Percentiles rank a stretch among this genome's conserved stretches.
Evolutionary conservation across 2,329 filamentous ascomycete species (phyloP).

Genomic region (Rugonectria rugulosa): DNA sequence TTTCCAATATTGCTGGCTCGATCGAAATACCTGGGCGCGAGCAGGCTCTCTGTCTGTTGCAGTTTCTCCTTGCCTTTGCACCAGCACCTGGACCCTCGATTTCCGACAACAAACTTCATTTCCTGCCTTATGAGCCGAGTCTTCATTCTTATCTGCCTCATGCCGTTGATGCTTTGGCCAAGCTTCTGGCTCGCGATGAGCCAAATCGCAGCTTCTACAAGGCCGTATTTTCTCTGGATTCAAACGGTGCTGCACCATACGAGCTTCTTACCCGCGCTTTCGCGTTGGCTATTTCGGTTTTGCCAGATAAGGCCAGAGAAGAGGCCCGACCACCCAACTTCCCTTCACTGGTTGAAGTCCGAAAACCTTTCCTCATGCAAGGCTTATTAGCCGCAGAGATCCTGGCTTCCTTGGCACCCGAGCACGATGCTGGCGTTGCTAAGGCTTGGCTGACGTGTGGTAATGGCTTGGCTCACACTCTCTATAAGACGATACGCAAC

Average conservation of each 20-base stretch:
- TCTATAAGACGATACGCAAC: constrained; percentile 77
- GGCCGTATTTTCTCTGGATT: constrained; percentile 79
- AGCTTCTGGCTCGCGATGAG: constrained; percentile 90
- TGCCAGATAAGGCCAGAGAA: constrained; percentile 70
- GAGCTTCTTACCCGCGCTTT: constrained; percentile 90
- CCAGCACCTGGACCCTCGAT: constrained; percentile 75
- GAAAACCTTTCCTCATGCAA: constrained; percentile 92
- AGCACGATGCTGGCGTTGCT: constrained; percentile 75
- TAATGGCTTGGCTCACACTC: constrained; percentile 82
- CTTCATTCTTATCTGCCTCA: constrained; percentile 88
- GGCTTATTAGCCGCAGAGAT: constrained; percentile 91
- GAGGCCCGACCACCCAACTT: constrained; percentile 66
- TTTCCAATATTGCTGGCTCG: constrained; percentile 86
- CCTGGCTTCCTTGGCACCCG: constrained; percentile 75
- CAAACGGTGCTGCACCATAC: constrained; percentile 67
- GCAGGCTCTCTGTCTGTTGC: constrained; percentile 84
- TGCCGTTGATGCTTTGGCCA: constrained; percentile 89
- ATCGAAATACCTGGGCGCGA: constrained; percentile 86
- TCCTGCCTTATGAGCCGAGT: constrained; percentile 80
- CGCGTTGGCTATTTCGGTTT: constrained; percentile 81
- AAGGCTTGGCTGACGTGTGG: constrained; percentile 82
- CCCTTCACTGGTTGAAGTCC: constrained; percentile 75
- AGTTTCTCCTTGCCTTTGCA: constrained; percentile 90
- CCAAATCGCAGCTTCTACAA: constrained; percentile 89
- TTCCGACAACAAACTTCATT: constrained; percentile 69